These are phyloP conservation scores for Rhodotorula glutinis DNA, from an alignment of 1,284 basidiomycete species.

Conservation along the genomic window DNA sequence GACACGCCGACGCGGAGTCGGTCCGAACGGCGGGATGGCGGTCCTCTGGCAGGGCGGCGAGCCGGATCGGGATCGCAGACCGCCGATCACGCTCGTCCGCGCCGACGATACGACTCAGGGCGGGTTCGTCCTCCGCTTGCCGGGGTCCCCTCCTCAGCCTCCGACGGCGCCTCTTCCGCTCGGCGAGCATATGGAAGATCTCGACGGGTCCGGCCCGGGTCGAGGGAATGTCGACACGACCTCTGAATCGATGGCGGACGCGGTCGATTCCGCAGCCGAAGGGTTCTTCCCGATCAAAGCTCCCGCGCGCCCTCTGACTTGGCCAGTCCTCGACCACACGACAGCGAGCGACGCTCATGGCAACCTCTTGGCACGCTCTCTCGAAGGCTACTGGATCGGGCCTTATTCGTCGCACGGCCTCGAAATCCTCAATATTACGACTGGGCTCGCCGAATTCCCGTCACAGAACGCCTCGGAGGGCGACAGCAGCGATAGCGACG, in stretches of 20 bases:
- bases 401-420: slow-evolving; percentile 37
- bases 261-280: slow-evolving; percentile 14
- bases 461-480: background rate
- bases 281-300: slow-evolving; percentile 31
- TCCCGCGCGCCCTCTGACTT: slow-evolving; percentile 12
- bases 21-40: slow-evolving; percentile 25
- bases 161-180: background rate
- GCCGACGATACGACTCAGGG: slow-evolving; percentile 22
- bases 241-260: slow-evolving; percentile 10
- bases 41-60: slow-evolving; percentile 35
- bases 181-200: background rate
- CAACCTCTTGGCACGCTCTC: slow-evolving; percentile 16
- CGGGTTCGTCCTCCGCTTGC: slow-evolving; percentile 19
- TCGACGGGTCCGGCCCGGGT: background rate
- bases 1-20: slow-evolving; percentile 13
- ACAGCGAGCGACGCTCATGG: slow-evolving; percentile 1
- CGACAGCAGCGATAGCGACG: background rate
- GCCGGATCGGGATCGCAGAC: slow-evolving; percentile 17
- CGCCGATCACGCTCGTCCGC: slow-evolving; percentile 29
- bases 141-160: background rate
- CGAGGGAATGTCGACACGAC: background rate
- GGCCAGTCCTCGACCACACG: background rate
- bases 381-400: slow-evolving; percentile 38
- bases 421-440: slow-evolving; percentile 30
- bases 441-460: slow-evolving; percentile 10